These are phyloP conservation scores for Rhizopogon vinicolor DNA, from an alignment of 768 basidiomycete genomes.

Conservation along the genomic window DNA sequence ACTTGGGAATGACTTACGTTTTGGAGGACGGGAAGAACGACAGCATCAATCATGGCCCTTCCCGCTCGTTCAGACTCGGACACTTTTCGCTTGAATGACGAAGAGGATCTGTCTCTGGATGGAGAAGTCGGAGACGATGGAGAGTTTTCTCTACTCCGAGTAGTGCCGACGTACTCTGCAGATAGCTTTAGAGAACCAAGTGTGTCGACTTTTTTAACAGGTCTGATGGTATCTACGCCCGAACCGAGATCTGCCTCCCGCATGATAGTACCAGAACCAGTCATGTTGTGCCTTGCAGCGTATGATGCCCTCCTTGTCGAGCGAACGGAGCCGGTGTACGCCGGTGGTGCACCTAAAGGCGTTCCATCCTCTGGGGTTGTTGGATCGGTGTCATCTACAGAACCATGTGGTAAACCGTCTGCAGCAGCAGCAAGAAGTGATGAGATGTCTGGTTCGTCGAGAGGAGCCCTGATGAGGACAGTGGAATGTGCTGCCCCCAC, in stretches of 20 bases:
- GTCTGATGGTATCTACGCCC: slow-evolving; percentile 87
- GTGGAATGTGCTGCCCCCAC: slow-evolving; percentile 63
- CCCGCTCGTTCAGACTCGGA: slow-evolving; percentile 68
- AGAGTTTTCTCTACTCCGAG: slow-evolving; percentile 51
- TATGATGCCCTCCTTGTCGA: slow-evolving; percentile 70
- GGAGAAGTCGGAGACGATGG: slow-evolving; percentile 37
- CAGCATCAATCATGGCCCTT: slow-evolving; percentile 69
- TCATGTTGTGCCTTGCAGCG: slow-evolving; percentile 60
- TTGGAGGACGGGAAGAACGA: slow-evolving; percentile 75
- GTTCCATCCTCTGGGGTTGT: slow-evolving; percentile 28
- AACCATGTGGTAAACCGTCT: slow-evolving; percentile 38
- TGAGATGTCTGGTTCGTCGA: slow-evolving; percentile 39
- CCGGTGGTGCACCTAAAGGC: slow-evolving; percentile 62
- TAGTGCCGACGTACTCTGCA: slow-evolving; percentile 74
- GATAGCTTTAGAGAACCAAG: slow-evolving; percentile 72
- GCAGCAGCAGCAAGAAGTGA: slow-evolving; percentile 33
- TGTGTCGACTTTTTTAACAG: slow-evolving; percentile 88
- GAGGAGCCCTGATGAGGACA: slow-evolving; percentile 51
- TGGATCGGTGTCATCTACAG: slow-evolving; percentile 31
- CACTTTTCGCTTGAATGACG: slow-evolving; percentile 41
- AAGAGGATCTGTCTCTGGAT: slow-evolving; percentile 26
- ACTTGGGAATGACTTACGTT: slow-evolving; percentile 44
- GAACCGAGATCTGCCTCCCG: slow-evolving; percentile 81
- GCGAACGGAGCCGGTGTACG: slow-evolving; percentile 66
- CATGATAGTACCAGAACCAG: slow-evolving; percentile 68